Conservation (phyloP, 495 filamentous ascomycete species). For the Usnea hakonensis region DNA sequence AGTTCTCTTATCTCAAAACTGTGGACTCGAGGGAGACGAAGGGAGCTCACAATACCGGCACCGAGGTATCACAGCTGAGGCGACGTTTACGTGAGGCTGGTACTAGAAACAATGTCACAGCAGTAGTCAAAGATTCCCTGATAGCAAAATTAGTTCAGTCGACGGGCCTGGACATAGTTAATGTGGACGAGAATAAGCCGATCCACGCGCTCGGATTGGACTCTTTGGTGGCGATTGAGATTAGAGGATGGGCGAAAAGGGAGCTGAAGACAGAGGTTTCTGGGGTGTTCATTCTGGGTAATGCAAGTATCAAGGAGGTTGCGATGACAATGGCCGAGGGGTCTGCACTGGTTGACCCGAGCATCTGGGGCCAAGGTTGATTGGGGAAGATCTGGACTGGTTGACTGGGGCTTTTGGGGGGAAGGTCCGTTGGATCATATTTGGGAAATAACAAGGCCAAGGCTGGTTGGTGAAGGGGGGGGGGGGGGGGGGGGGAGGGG, state of each 20-base stretch:
- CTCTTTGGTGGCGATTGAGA: conserved; percentile 28
- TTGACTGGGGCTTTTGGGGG: too few species aligned
- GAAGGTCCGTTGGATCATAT: too few species aligned
- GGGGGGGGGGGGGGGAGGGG: too few species aligned
- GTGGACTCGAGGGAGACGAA: neutral
- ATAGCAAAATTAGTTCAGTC: neutral
- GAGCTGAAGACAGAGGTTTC: conserved; percentile 26
- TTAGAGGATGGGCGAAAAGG: conserved; percentile 30
- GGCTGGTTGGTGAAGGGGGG: too few species aligned
- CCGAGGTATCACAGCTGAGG: neutral
- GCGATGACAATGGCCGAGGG: neutral
- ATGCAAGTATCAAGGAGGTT: neutral
- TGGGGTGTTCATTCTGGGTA: conserved; percentile 17
- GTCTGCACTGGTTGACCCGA: neutral
- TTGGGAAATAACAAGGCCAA: too few species aligned
- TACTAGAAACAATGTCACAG: neutral
- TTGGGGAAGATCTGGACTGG: too few species aligned
- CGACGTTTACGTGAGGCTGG: neutral
- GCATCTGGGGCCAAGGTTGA: neutral
- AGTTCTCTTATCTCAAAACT: neutral
- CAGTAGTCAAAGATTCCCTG: neutral
- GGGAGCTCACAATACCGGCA: neutral
- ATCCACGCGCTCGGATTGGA: conserved; percentile 27
- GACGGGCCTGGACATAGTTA: neutral
- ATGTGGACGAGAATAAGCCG: neutral